Evolutionary conservation across 2,329 filamentous ascomycete genomes (phyloP).

Genomic region (Ilyonectria destructans): DNA sequence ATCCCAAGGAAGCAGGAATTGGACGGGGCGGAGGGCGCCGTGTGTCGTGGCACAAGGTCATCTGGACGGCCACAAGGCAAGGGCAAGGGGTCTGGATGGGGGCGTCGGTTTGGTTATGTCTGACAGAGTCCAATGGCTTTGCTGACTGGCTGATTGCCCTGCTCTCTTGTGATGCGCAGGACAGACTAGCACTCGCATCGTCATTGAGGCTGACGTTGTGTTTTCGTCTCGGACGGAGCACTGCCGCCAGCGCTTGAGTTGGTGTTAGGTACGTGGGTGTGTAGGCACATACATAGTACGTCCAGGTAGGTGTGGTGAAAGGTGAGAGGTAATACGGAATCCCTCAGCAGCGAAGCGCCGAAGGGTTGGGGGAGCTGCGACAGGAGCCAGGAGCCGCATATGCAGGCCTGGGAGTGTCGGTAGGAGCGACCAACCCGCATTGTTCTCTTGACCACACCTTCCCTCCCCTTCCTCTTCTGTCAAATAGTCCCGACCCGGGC

Average conservation of each 20-base stretch:
- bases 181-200: slow-evolving; percentile 8
- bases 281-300: not conserved
- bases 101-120: slow-evolving; percentile 10
- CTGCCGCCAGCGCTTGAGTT: not conserved
- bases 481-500: slow-evolving; percentile 33
- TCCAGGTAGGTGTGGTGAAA: not conserved
- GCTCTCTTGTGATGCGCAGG: slow-evolving; percentile 8
- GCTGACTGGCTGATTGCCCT: slow-evolving; percentile 7
- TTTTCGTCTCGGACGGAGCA: slow-evolving; percentile 9
- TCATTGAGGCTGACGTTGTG: slow-evolving; percentile 20
- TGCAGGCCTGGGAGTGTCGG: slow-evolving; percentile 25
- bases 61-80: slow-evolving; percentile 27
- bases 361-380: slow-evolving; percentile 36
- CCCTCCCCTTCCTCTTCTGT: slow-evolving; percentile 18
- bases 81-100: slow-evolving; percentile 18
- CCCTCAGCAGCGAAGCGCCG: not conserved
- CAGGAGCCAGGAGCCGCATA: slow-evolving; percentile 36
- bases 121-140: slow-evolving; percentile 15
- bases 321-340: not conserved
- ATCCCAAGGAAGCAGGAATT: slow-evolving; percentile 20
- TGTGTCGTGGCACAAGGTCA: slow-evolving; percentile 31
- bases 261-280: slow-evolving; percentile 6
- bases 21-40: slow-evolving; percentile 22
- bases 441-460: slow-evolving; percentile 36
- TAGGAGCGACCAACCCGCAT: slow-evolving; percentile 36